Conservation (phyloP, 176 grass and related monocot species). For the Tillandsia fasciculata region DNA sequence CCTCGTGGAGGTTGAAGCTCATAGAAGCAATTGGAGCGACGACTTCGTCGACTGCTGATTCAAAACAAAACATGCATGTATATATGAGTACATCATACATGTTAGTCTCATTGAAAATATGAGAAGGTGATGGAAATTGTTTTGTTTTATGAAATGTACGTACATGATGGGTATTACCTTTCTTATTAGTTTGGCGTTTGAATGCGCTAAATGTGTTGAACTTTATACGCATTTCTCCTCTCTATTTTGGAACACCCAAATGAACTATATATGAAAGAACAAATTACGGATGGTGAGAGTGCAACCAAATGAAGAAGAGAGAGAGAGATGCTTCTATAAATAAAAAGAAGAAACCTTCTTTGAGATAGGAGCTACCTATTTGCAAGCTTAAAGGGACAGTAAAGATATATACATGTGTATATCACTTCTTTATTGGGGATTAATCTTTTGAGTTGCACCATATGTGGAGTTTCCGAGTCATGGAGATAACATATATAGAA, state of each 20-base stretch:
- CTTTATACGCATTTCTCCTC: constrained; percentile 33
- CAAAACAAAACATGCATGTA: neutral
- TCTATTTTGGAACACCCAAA: neutral
- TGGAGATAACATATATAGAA: neutral
- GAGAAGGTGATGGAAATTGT: neutral
- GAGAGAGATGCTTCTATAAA: neutral
- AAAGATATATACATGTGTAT: neutral
- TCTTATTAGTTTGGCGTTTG: neutral
- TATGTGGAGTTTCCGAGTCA: neutral
- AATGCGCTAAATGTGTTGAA: constrained; percentile 39
- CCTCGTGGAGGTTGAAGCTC: constrained; percentile 65
- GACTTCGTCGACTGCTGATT: constrained; percentile 2
- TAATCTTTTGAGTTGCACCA: neutral
- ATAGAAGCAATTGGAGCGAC: constrained; percentile 19
- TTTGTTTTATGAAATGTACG: constrained; percentile 6
- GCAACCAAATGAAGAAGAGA: neutral
- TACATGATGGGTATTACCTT: constrained; percentile 25
- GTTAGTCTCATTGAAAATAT: neutral
- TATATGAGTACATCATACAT: neutral
- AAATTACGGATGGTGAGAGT: no score
- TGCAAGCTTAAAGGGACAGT: constrained; percentile 11
- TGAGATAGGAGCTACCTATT: neutral
- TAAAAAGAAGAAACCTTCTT: neutral
- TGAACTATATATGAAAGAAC: neutral
- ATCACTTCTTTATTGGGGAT: neutral